Percentiles rank a stretch among this genome's conserved stretches.
Conservation (phyloP, 1,284 basidiomycete genomes). For the Cryptococcus amylolentus region DNA sequence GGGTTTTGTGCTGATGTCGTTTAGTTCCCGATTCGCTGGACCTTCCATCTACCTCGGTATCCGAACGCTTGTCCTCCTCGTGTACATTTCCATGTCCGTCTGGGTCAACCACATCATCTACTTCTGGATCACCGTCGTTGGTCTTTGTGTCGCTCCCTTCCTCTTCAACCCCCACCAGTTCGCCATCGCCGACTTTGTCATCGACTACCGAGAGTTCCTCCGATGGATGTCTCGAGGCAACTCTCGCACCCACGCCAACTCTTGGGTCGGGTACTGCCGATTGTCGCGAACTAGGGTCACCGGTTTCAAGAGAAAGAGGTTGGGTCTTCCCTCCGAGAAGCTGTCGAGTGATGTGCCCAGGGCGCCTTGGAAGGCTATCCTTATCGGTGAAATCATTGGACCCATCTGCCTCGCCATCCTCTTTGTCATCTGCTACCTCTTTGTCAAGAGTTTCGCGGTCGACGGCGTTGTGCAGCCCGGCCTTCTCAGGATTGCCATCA, state of each 20-base stretch:
- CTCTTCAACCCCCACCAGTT: conserved; percentile 97
- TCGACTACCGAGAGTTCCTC: conserved; percentile 93
- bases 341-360: conserved; percentile 86
- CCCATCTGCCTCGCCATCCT: conserved; percentile 77
- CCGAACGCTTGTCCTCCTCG: conserved; percentile 79
- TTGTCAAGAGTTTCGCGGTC: conserved; percentile 61
- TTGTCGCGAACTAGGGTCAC: conserved; percentile 92
- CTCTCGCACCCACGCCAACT: conserved; percentile 91
- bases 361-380: conserved; percentile 81
- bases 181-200: conserved; percentile 87
- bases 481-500: conserved; percentile 86
- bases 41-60: conserved; percentile 95
- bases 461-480: conserved; percentile 59
- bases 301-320: conserved; percentile 93
- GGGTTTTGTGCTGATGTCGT: conserved; percentile 5
- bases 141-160: conserved; percentile 88
- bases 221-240: conserved; percentile 98
- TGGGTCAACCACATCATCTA: conserved; percentile 90
- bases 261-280: conserved; percentile 96
- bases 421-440: conserved; percentile 83
- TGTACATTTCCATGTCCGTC: conserved; percentile 83
- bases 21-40: conserved; percentile 82
- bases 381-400: conserved; percentile 82
- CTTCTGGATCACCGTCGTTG: conserved; percentile 88
- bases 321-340: conserved; percentile 92